phyloP scores from a whole-genome alignment of 2,329 filamentous ascomycete genomes.

The Trichoderma atrobrunneum region DNA sequence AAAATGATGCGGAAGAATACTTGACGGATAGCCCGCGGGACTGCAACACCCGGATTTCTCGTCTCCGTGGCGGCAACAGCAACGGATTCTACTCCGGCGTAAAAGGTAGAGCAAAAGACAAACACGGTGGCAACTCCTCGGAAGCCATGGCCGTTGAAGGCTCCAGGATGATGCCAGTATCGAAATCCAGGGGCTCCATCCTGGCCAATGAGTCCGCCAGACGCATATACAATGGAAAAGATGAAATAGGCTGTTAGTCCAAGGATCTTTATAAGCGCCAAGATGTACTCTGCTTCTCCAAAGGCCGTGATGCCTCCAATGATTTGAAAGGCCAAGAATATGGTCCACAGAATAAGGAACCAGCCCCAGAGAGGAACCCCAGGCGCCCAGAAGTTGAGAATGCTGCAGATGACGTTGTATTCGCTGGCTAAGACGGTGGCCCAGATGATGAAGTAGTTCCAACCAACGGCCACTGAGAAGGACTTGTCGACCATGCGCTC shows the following conservation, averaged over 20 bases:
- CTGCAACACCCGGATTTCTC: slow-evolving; percentile 53
- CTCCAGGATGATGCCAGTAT: slow-evolving; percentile 70
- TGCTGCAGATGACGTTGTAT: slow-evolving; percentile 66
- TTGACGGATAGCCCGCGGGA: slow-evolving; percentile 58
- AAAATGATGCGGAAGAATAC: slow-evolving; percentile 62
- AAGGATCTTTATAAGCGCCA: slow-evolving; percentile 68
- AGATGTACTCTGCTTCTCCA: slow-evolving; percentile 78
- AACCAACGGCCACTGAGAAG: slow-evolving; percentile 65
- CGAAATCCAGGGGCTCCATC: slow-evolving; percentile 60
- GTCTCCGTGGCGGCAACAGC: slow-evolving; percentile 63
- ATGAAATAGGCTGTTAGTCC: slow-evolving; percentile 70
- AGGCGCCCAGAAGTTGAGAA: slow-evolving; percentile 64
- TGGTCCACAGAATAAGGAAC: slow-evolving; percentile 72
- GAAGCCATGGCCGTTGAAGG: slow-evolving; percentile 66
- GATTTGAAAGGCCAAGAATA: slow-evolving; percentile 66
- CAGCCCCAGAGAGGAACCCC: slow-evolving; percentile 62
- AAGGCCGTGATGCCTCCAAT: slow-evolving; percentile 71
- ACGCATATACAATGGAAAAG: slow-evolving; percentile 69
- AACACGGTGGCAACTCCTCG: slow-evolving; percentile 63
- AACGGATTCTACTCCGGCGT: slow-evolving; percentile 63
- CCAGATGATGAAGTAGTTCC: slow-evolving; percentile 72
- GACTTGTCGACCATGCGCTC: slow-evolving; percentile 70
- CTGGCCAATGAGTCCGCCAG: slow-evolving; percentile 62
- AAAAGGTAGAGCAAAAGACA: slow-evolving; percentile 68
- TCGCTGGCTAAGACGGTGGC: slow-evolving; percentile 63